Evolutionary conservation across 1,139 yeast genomes (phyloP).

Genomic region (Taiozyma sp.): DNA sequence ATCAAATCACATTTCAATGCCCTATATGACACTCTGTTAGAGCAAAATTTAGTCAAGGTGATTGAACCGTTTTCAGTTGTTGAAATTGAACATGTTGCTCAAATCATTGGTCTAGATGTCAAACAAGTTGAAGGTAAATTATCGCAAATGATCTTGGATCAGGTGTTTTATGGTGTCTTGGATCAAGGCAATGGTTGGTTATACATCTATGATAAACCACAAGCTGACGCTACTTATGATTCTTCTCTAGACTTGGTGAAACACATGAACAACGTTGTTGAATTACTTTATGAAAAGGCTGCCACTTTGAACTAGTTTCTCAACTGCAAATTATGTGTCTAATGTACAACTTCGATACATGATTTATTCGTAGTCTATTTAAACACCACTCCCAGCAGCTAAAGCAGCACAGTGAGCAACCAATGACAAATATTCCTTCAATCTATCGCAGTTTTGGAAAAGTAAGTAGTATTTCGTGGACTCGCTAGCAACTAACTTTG

Average conservation of each 20-base stretch:
- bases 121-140: conserved; percentile 92
- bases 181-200: conserved; percentile 99
- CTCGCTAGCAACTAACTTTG: conserved; percentile 49
- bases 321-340: background rate
- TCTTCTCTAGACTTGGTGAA: conserved; percentile 83
- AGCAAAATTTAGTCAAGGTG: conserved; percentile 88
- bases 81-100: conserved; percentile 83
- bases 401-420: conserved; percentile 38
- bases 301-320: conserved; percentile 52
- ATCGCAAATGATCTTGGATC: conserved; percentile 94
- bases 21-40: conserved; percentile 86
- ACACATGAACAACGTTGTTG: conserved; percentile 85
- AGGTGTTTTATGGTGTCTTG: conserved; percentile 88
- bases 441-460: conserved; percentile 54
- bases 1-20: conserved; percentile 91
- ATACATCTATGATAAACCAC: conserved; percentile 84
- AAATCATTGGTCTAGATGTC: conserved; percentile 80
- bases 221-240: conserved; percentile 83
- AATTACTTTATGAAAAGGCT: conserved; percentile 90
- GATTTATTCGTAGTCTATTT: background rate
- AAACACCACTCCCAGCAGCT: conserved; percentile 20
- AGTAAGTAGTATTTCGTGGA: conserved; percentile 42
- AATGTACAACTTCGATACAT: background rate
- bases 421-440: conserved; percentile 53
- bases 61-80: conserved; percentile 96